phyloP scores from a whole-genome alignment of 1,284 basidiomycete genomes.

The Naganishia sp. region DNA sequence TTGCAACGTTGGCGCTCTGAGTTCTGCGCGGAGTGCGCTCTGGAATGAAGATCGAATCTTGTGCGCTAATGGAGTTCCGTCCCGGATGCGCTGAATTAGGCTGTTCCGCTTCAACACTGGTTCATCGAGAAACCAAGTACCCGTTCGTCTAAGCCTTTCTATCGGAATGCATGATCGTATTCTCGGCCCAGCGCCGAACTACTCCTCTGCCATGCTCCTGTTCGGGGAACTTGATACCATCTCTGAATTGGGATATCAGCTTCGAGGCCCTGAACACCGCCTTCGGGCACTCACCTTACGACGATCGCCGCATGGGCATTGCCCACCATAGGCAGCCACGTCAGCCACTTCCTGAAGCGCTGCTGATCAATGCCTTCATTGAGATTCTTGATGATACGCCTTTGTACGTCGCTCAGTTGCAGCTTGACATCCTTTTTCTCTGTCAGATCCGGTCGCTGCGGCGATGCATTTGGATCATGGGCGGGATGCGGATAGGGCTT shows the following conservation, averaged over 20 bases:
- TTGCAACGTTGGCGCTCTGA: too few relatives aligned
- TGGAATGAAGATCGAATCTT: too few relatives aligned
- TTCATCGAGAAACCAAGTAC: too few relatives aligned
- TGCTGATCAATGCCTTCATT: slow-evolving; percentile 36
- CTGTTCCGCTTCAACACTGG: too few relatives aligned
- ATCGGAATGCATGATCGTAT: slow-evolving; percentile 16
- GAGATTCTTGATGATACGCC: slow-evolving; percentile 46
- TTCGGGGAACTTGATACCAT: slow-evolving; percentile 41
- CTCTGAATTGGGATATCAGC: slow-evolving; percentile 34
- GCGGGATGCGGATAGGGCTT: slow-evolving; percentile 20
- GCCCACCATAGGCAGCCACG: slow-evolving; percentile 47
- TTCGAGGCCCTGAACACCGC: not conserved
- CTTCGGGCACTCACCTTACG: slow-evolving; percentile 42
- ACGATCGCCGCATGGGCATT: slow-evolving; percentile 45
- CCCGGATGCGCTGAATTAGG: too few relatives aligned
- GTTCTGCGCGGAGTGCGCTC: too few relatives aligned
- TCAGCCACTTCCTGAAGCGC: slow-evolving; percentile 41
- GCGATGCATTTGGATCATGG: slow-evolving; percentile 32
- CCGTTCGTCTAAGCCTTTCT: slow-evolving; percentile 2
- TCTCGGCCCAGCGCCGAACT: slow-evolving; percentile 44
- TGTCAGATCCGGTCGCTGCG: slow-evolving; percentile 20
- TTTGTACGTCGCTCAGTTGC: slow-evolving; percentile 42
- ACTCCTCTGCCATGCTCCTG: slow-evolving; percentile 47
- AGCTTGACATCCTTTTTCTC: slow-evolving; percentile 34
- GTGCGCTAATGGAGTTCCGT: too few relatives aligned